Percentiles rank a stretch among this genome's conserved stretches.
phyloP scores from a whole-genome alignment of 352 stramenopile species.

The Hyaloperonospora arabidopsidis region DNA sequence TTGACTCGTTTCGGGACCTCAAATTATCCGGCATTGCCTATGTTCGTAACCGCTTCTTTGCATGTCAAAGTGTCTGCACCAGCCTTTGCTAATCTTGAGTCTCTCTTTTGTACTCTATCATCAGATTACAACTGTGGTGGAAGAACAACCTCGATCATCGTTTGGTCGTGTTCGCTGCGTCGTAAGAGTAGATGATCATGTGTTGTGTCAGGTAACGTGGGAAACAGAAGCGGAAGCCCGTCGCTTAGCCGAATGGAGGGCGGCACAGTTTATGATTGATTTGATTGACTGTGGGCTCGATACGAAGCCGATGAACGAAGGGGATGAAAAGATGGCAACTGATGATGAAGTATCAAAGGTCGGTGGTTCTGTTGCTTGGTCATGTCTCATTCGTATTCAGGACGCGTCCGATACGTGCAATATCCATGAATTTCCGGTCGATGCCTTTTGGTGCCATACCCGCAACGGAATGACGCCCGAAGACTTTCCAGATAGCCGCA shows the following conservation, averaged over 20 bases:
- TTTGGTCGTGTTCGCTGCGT: slow-evolving; percentile 23
- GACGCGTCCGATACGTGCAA: slow-evolving; percentile 36
- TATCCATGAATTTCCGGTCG: slow-evolving; percentile 48
- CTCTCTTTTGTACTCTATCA: background rate
- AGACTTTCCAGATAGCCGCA: slow-evolving; percentile 20
- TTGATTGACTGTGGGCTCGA: slow-evolving; percentile 64
- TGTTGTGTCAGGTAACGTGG: slow-evolving; percentile 43
- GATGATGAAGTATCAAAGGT: slow-evolving; percentile 10
- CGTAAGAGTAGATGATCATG: slow-evolving; percentile 39
- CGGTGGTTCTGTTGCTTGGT: slow-evolving; percentile 32
- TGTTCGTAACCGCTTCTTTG: slow-evolving; percentile 31
- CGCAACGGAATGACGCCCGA: slow-evolving; percentile 21
- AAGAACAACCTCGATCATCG: slow-evolving; percentile 20
- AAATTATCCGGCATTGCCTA: slow-evolving; percentile 56
- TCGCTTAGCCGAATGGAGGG: slow-evolving; percentile 38
- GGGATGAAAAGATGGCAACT: slow-evolving; percentile 35
- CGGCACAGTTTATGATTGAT: slow-evolving; percentile 57
- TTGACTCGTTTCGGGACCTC: slow-evolving; percentile 54
- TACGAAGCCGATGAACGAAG: slow-evolving; percentile 31
- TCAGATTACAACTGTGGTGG: slow-evolving; percentile 38
- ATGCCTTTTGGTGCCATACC: slow-evolving; percentile 43
- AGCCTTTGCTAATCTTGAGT: slow-evolving; percentile 4
- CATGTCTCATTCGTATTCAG: slow-evolving; percentile 41
- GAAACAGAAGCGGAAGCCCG: slow-evolving; percentile 43
- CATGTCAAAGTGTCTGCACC: background rate